phyloP scores from a whole-genome alignment of 495 filamentous ascomycete species.

The Penicillium lividum region DNA sequence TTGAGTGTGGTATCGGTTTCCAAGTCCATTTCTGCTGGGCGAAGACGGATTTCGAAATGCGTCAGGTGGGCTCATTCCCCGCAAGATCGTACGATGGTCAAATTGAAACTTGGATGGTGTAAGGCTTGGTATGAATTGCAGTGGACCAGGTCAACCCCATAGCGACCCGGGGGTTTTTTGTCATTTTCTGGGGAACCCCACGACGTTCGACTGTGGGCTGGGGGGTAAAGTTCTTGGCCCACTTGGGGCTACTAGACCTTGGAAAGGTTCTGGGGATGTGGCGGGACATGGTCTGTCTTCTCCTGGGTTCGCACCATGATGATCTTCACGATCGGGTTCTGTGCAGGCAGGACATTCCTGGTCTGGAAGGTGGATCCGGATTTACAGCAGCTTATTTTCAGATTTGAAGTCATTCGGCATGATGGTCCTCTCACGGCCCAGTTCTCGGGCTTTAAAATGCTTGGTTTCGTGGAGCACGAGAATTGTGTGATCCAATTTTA shows the following conservation, averaged over 20 bases:
- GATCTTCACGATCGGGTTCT: conserved; percentile 12
- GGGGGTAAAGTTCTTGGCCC: conserved; percentile 13
- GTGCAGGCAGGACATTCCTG: conserved; percentile 18
- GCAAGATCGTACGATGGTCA: conserved; percentile 4
- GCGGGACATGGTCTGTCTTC: conserved; percentile 7
- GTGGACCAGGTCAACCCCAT: conserved; percentile 5
- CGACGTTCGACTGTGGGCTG: conserved; percentile 18
- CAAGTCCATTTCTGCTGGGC: conserved; percentile 25
- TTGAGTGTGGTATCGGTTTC: conserved; percentile 34
- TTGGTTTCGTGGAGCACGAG: background rate
- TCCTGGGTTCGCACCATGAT: background rate
- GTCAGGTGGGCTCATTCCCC: conserved; percentile 19
- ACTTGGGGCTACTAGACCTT: conserved; percentile 12
- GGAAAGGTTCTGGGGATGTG: conserved; percentile 7
- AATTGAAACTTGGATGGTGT: background rate
- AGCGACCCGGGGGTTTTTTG: conserved; percentile 18
- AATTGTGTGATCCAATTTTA: conserved; percentile 5
- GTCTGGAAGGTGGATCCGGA: conserved; percentile 27
- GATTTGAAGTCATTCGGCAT: conserved; percentile 15
- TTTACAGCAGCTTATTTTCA: background rate
- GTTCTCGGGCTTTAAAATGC: conserved; percentile 3
- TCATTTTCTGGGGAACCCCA: conserved; percentile 24
- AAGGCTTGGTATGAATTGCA: conserved; percentile 1
- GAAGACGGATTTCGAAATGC: background rate
- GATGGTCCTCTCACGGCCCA: conserved; percentile 4